These are phyloP conservation scores for Graphilbum sp. DNA, from an alignment of 2,329 filamentous ascomycete species.

Conservation along the genomic window DNA sequence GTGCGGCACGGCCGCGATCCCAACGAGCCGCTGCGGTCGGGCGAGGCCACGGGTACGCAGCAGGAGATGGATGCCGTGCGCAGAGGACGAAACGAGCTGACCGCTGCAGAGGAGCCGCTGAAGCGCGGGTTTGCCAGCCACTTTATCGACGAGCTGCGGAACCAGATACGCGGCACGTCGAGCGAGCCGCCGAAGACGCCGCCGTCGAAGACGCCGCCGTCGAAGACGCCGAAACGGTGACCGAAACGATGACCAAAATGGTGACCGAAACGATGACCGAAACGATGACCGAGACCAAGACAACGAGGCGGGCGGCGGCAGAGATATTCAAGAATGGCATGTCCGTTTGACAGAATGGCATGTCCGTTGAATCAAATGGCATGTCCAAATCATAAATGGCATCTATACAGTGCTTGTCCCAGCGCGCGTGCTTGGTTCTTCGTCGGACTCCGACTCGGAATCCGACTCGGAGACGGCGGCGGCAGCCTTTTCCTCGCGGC, in stretches of 20 bases:
- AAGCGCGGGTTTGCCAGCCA: slow-evolving; percentile 24
- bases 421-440: not conserved
- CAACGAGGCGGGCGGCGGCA: too few species aligned
- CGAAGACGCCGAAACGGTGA: too few species aligned
- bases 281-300: too few species aligned
- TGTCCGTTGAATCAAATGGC: too few species aligned
- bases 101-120: slow-evolving; percentile 18
- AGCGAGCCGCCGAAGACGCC: not conserved
- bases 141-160: slow-evolving; percentile 34
- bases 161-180: slow-evolving; percentile 26
- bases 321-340: too few species aligned
- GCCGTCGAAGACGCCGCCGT: not conserved
- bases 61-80: too few species aligned
- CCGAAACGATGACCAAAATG: too few species aligned
- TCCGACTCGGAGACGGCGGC: not conserved
- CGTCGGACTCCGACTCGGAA: not conserved
- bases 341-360: too few species aligned
- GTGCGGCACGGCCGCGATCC: slow-evolving; percentile 31
- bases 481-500: not conserved
- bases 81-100: too few species aligned
- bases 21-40: slow-evolving; percentile 30
- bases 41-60: slow-evolving; percentile 31
- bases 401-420: not conserved
- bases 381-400: too few species aligned
- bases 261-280: too few species aligned